phyloP scores from a whole-genome alignment of 345 rosid genomes.

The Gossypium rotundifolium region DNA sequence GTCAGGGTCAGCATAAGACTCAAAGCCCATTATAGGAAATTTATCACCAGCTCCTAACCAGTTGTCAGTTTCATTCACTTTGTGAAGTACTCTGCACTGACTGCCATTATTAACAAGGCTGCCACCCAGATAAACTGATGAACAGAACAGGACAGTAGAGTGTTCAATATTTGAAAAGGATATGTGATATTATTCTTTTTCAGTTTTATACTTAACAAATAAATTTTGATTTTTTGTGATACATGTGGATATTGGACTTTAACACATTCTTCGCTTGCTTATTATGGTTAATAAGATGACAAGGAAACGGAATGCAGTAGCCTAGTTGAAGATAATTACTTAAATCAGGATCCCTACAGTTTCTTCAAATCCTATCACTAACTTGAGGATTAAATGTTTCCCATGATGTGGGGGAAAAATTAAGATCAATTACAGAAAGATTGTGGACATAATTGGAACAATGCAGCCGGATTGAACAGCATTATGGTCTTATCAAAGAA shows the following conservation, averaged over 20 bases:
- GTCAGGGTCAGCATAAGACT: constrained; percentile 37
- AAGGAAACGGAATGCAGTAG: too few relatives aligned
- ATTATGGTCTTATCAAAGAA: not conserved
- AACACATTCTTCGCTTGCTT: not conserved
- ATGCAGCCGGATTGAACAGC: not conserved
- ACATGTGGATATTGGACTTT: too few relatives aligned
- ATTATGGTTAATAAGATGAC: too few relatives aligned
- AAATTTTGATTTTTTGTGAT: not conserved
- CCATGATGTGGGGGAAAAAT: not conserved
- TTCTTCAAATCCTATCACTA: not conserved
- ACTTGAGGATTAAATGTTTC: not conserved
- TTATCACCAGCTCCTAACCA: constrained; percentile 38
- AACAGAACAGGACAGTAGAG: constrained; percentile 5
- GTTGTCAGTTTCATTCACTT: constrained; percentile 44
- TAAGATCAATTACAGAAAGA: not conserved
- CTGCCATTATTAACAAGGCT: constrained; percentile 18
- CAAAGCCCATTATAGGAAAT: constrained; percentile 34
- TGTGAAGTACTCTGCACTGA: constrained; percentile 34
- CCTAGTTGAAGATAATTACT: not conserved
- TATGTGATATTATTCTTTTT: not conserved
- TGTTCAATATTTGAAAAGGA: constrained; percentile 1
- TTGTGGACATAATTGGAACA: not conserved
- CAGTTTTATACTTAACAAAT: not conserved
- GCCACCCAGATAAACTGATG: constrained; percentile 22
- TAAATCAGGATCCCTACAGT: not conserved